Evolutionary conservation across 2,329 filamentous ascomycete genomes (phyloP), one percentile per base, ranked within the genome.

Genomic region (Ophiostoma perfectum): DNA sequence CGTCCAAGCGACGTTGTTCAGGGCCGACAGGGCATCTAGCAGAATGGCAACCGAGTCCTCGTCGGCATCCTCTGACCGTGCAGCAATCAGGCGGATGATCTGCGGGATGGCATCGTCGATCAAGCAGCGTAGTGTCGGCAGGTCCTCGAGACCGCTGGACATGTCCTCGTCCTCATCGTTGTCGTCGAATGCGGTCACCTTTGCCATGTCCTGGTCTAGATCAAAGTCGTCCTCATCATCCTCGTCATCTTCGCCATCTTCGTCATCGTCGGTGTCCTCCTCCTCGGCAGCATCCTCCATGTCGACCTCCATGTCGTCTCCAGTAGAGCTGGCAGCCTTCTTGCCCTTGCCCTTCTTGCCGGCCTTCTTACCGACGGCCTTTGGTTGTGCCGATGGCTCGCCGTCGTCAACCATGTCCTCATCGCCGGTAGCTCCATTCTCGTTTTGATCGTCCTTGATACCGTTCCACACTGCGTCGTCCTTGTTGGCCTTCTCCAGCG

Each of bases 1-100:
- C 11, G 87, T 88, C 87, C 88, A 90, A 67, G 87, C 81, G 67
- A 90, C 84, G 76, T 90, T 90, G 79, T 86, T 89, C 69, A 90
- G 80, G 16, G 86, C 83, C 2, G 85, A 83, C 38, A 90, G 77
- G 18, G 87, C 84, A 72, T 83, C 81, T 27, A 76, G 76, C 71
- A 84, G 84, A 55, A 88, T 77, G 6, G 79, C 74, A 12, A 80
- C 75, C 16, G 78, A 44, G 42, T 64, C 63, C 14, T 64, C 63
- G 63, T 45, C 63, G 42, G 63, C 63, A 38, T 66, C 68, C 18
- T 66, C 38, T 9, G 80, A 77, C 11, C 78, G 75, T 6, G 81
- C 75, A 67, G 78, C 78, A 45, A 80, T 77, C 27, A 84, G 79
- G 27, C 81, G 80, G 69, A 86, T 77, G 64, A 86, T 76, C 70